phyloP scores from a whole-genome alignment of 805 yeast genomes.

The Cyberlindnera meyerae region DNA sequence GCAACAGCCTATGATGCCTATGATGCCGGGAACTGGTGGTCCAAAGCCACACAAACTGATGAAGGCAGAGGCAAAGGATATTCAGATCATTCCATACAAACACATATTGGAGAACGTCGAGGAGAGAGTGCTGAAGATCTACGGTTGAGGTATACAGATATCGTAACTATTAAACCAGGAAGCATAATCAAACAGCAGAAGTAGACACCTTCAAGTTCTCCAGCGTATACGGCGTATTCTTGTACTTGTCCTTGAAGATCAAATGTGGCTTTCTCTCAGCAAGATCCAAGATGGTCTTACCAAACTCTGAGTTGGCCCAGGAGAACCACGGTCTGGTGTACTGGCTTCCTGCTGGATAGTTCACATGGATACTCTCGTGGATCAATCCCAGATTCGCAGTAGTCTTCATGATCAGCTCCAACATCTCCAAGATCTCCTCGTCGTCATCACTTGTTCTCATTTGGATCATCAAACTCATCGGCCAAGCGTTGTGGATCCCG shows the following conservation, averaged over 20 bases:
- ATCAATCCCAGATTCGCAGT: conserved; percentile 76
- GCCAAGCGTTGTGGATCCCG: conserved; percentile 82
- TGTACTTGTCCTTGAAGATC: conserved; percentile 46
- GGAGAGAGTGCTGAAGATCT: conserved; percentile 40
- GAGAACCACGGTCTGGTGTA: conserved; percentile 89
- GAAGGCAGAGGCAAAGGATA: conserved; percentile 65
- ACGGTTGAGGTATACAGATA: too few species aligned
- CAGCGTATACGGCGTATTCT: conserved; percentile 10
- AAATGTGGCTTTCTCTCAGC: conserved; percentile 70
- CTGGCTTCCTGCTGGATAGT: conserved; percentile 38
- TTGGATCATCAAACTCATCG: conserved; percentile 73
- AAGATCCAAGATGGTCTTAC: conserved; percentile 74
- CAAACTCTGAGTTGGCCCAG: conserved; percentile 92
- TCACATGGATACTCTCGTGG: conserved; percentile 77
- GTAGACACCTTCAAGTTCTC: conserved; percentile 3
- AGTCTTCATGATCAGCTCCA: conserved; percentile 48
- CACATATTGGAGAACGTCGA: conserved; percentile 57
- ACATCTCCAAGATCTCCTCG: conserved; percentile 50
- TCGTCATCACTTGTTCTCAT: conserved; percentile 75
- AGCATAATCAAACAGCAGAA: too few species aligned
- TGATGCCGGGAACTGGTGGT: conserved; percentile 53
- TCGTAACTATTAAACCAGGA: too few species aligned
- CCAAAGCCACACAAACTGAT: conserved; percentile 50
- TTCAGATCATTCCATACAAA: conserved; percentile 57
- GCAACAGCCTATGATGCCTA: conserved; percentile 36